Evolutionary conservation across 148 eudicot species (phyloP), one percentile per base, ranked within the genome.

Genomic region (Mesembryanthemum crystallinum): DNA sequence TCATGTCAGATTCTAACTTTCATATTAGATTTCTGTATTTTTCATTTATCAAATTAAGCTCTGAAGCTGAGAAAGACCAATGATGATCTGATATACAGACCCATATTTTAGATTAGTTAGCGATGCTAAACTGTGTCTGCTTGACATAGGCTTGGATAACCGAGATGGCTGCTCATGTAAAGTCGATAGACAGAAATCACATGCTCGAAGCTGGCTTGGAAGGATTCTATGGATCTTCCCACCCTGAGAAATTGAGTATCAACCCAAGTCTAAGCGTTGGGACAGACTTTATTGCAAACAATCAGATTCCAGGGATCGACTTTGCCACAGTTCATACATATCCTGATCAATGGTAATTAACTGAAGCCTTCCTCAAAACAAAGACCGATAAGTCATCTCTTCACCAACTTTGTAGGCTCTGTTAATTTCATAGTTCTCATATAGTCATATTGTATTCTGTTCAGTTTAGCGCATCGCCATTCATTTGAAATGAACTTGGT

Each of bases 121-220:
- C 21, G 32, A 64, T 75, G 47, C 51, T 59, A 27, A 71, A 43
- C 9, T 61, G 29, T 49, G 55, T 39, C 54, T 45, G 57, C 49
- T 55, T 71, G 39, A 76, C 47, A 60, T 77, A 95, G 99, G 91
- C 86, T 27, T 96, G 99, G 99, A 80, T 92, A 75, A 78, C 73
- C 61, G 99, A 92, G 82, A 96, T 96, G 98, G 97, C 98, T 71
- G 83, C 98, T 64, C 86, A 86, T 76, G 91, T 96, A 55, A 96
- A 96, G 79, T 92, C 94, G 15, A 82, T 96, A 54, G 99, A 96
- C 86, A 64, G 84, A 78, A 89, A 91, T 54, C 99, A 96, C 82
- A 74, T 96, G 91, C 87, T 96, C 14, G 98, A 92, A 85, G 95
- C 79, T 83, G 99, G 99, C 23, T 84, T 92, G 33, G 99, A 96